phyloP scores from a whole-genome alignment of 225 moss, liverwort and hornwort genomes.

The Thuidium tamariscinum region DNA sequence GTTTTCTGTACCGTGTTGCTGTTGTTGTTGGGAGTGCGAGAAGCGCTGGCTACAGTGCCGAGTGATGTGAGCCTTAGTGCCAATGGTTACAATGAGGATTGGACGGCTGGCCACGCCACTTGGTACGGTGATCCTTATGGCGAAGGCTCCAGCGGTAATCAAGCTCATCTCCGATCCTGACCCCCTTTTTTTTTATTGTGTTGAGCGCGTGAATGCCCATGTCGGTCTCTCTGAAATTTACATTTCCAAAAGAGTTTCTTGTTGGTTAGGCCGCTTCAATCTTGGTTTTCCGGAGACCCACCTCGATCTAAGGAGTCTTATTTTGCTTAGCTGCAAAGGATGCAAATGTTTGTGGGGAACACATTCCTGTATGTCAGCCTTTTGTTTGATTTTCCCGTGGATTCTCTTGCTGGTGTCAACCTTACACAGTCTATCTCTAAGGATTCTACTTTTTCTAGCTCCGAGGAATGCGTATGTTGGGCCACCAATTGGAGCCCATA shows the following conservation, averaged over 20 bases:
- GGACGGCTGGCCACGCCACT: conserved; percentile 16
- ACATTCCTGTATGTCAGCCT: no score
- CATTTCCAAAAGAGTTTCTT: background rate
- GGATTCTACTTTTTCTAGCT: background rate
- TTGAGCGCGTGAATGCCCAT: background rate
- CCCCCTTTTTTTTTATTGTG: background rate
- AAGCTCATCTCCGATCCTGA: background rate
- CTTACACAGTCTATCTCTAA: no score
- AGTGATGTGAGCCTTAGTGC: background rate
- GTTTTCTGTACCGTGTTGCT: background rate
- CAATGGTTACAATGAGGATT: background rate
- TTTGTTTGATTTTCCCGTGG: background rate
- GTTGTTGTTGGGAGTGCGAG: background rate
- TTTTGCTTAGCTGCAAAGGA: background rate
- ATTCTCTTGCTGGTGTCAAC: background rate
- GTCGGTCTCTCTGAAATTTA: background rate
- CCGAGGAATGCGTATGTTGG: background rate
- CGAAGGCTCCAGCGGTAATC: conserved; percentile 19
- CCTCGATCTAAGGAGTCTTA: no score
- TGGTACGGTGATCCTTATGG: conserved; percentile 27
- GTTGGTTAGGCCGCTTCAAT: background rate
- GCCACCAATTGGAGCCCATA: background rate
- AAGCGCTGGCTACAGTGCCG: background rate
- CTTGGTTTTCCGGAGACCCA: background rate
- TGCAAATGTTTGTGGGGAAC: background rate